Base-by-base conservation (phyloP, 192 early-diverging fungal species). In the Helicostylum pulchrum region DNA sequence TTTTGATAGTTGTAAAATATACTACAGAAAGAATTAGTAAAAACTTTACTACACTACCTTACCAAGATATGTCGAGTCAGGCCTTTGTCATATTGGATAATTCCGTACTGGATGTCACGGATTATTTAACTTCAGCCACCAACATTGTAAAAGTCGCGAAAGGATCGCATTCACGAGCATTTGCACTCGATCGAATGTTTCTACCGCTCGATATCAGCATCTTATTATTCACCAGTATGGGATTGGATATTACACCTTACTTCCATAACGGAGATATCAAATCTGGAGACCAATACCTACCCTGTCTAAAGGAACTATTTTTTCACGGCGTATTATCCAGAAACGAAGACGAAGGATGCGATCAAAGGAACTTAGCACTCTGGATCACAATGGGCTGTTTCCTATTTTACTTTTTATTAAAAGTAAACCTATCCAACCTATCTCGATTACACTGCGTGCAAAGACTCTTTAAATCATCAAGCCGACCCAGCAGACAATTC, bases 51-150 rank as follows among this genome's bases (percentile, higher is more conserved):
- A n/a, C 53, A 49, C 36, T 74, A 23, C 66, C 62, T 21, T 48
- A 62, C 23, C 53, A 43, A 3, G 49, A 42, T n/a, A 21, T 32
- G 6, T 12, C 54, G 2, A 55, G 56, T 7, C 32, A 47, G 15
- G 68, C 59, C 12, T 67, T 53, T 60, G 62, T 74, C 11, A 61
- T 74, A 32, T 46, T 74, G 8, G 54, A 71, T 44, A 47, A 51
- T n/a, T 42, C 58, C 10, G 77, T 75, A 30, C 71, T 71, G 39
- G 69, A 78, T 62, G 65, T 78, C 9, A 78, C 77, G 0, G 53
- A 61, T 21, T 74, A 75, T 54, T 54, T 78, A 2, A 46, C 57
- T 12, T 15, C 59, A 8, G 54, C 66, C 2, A 64, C 72, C 10
- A 62, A 61, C 26, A 23, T 74, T 12, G 50, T 70, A 21, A 51